phyloP scores from a whole-genome alignment of 305 asterid species.

The Monarda citriodora region DNA sequence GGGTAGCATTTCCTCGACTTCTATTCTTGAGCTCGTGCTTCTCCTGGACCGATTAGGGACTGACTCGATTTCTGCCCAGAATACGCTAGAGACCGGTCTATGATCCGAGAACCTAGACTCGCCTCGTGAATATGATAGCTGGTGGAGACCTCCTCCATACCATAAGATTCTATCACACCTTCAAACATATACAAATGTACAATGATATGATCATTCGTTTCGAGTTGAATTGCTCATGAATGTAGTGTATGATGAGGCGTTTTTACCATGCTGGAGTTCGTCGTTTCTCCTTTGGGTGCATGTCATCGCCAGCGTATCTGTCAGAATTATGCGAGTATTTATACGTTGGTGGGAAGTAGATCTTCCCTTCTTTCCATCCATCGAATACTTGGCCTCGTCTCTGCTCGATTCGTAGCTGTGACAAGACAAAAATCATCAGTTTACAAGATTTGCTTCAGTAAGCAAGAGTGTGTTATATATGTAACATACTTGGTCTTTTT shows the following conservation, averaged over 20 bases:
- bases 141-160: constrained; percentile 93
- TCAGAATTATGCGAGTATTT: constrained; percentile 93
- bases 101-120: constrained; percentile 96
- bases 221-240: neutral
- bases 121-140: constrained; percentile 79
- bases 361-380: constrained; percentile 96
- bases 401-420: constrained; percentile 85
- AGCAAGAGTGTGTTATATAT: constrained; percentile 1
- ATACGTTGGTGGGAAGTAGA: constrained; percentile 96
- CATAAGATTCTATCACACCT: constrained; percentile 96
- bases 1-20: constrained; percentile 88
- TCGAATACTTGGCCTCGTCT: constrained; percentile 87
- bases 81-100: constrained; percentile 87
- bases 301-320: constrained; percentile 88
- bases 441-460: neutral
- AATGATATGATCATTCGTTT: constrained; percentile 7
- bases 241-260: neutral
- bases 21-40: constrained; percentile 84
- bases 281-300: constrained; percentile 95
- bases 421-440: constrained; percentile 10
- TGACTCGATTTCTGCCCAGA: constrained; percentile 88
- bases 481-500: constrained; percentile 82
- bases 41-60: constrained; percentile 68
- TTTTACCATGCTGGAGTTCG: constrained; percentile 96
- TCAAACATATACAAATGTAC: constrained; percentile 12